Conservation (phyloP, 2,329 filamentous ascomycete genomes). For the Ophiostoma sp. region DNA sequence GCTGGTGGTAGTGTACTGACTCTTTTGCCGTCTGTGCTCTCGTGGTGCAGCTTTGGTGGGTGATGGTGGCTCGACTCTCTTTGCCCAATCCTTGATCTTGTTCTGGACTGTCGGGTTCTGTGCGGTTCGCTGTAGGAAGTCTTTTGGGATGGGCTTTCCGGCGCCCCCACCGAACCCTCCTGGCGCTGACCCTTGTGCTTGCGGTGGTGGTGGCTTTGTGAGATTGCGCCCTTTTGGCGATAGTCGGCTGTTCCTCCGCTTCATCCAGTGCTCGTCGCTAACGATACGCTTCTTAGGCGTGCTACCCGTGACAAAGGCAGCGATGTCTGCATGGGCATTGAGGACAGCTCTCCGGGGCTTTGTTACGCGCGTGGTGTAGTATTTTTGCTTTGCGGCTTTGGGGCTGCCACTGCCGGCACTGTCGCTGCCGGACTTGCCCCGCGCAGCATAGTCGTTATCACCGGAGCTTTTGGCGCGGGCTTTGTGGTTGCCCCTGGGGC, state of each 20-base stretch:
- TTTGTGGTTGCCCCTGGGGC: not conserved
- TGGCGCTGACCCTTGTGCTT: not conserved
- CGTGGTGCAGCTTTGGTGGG: slow-evolving; percentile 32
- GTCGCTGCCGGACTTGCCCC: slow-evolving; percentile 15
- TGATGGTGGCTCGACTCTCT: slow-evolving; percentile 45
- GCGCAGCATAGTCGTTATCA: slow-evolving; percentile 26
- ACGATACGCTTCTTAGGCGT: slow-evolving; percentile 87
- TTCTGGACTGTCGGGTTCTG: slow-evolving; percentile 52
- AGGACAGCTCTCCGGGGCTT: slow-evolving; percentile 28
- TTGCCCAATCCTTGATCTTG: slow-evolving; percentile 60
- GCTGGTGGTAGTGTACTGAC: slow-evolving; percentile 18
- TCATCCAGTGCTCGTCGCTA: slow-evolving; percentile 87
- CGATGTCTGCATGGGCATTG: slow-evolving; percentile 35
- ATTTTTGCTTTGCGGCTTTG: slow-evolving; percentile 12
- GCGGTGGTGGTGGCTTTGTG: slow-evolving; percentile 22
- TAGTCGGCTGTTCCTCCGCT: slow-evolving; percentile 43
- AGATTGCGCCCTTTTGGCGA: slow-evolving; percentile 33
- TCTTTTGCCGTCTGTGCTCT: slow-evolving; percentile 23
- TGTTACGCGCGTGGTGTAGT: slow-evolving; percentile 19
- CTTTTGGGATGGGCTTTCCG: slow-evolving; percentile 48
- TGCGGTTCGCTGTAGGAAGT: slow-evolving; percentile 51
- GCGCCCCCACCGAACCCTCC: slow-evolving; percentile 25
- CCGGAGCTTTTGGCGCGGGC: slow-evolving; percentile 14
- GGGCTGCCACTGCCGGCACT: slow-evolving; percentile 23
- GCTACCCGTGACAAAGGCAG: slow-evolving; percentile 34